Base-by-base conservation (phyloP, 306 rosid species). In the Malus sylvestris region DNA sequence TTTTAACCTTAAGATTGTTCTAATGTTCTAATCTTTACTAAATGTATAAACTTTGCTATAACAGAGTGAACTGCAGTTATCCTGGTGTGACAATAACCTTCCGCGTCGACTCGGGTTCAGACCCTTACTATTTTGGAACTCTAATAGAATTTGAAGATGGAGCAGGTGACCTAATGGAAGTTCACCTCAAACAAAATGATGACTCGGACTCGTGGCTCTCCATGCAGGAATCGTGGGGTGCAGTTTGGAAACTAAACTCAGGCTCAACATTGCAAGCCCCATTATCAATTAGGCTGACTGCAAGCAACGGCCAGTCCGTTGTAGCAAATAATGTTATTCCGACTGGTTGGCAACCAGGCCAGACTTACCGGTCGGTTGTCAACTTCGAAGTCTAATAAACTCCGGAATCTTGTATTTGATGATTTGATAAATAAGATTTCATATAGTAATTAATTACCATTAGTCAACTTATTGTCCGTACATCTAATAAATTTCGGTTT, bases 151-250 rank as follows among this genome's bases (percentile, higher is more conserved):
- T 84, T 25, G 93, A 81, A 67, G 83, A 81, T 29, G 97, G 97
- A 22, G 87, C 86, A 49, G 93, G 97, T 23, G 89, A 80, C 25
- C 81, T 92, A 51, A 52, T 80, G 2, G 74, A 68, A 18, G 86
- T 92, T 38, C 86, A 90, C 51, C 82, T 92, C 8, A 85, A 84
- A 78, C 89, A 90, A 5, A 20, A 40, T 13, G 73, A 42, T 61
- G 86, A 89, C 42, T 38, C 42, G 49, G 20, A 19, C 25, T 58
- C 89, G 61, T 90, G 96, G 96, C 40, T 70, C 52, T 25, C 84
- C 29, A 88, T 92, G 97, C 81, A 87, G 40, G 77, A 81, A 25
- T 86, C 89, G 4, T 89, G 97, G 94, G 95, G 97, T 62, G 96
- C 96, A 7, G 82, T 81, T 68, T 92, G 96, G 97, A 88, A 82